Evolutionary conservation across 306 rosid genomes (phyloP).

Genomic region (Dicorynia guianensis): DNA sequence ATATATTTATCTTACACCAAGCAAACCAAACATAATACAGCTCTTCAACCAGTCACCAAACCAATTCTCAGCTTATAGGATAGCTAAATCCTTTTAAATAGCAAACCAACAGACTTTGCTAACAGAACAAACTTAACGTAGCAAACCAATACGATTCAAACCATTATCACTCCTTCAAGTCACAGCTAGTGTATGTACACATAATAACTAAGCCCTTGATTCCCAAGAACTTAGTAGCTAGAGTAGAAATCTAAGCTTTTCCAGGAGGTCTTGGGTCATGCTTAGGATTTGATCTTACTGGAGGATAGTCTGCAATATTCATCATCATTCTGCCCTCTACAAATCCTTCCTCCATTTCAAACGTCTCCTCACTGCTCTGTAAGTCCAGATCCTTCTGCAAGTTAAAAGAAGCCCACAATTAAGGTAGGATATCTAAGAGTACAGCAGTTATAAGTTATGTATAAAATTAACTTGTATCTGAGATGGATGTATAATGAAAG

Average conservation of each 20-base stretch:
- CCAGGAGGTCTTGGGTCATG: slow-evolving; percentile 53
- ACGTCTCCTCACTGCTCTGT: background rate
- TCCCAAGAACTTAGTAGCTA: background rate
- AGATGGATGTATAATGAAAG: background rate
- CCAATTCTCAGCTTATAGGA: background rate
- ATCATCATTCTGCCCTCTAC: slow-evolving; percentile 42
- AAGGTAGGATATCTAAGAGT: background rate
- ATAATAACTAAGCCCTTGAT: background rate
- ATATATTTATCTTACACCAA: too few relatives aligned
- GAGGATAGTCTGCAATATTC: slow-evolving; percentile 42
- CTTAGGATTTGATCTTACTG: slow-evolving; percentile 41
- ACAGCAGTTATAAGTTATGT: background rate
- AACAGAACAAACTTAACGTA: background rate
- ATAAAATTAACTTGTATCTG: background rate
- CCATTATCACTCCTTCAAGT: background rate
- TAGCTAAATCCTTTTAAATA: background rate
- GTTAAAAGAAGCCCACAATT: background rate
- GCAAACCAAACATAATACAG: too few relatives aligned
- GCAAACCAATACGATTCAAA: slow-evolving; percentile 35
- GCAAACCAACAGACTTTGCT: background rate
- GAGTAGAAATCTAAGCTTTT: slow-evolving; percentile 18
- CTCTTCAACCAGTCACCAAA: background rate
- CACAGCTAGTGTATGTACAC: background rate
- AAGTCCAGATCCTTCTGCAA: slow-evolving; percentile 33
- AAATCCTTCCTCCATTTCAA: slow-evolving; percentile 27